Conservation (phyloP, 257 asterid species). For the Jasminum sambac region DNA sequence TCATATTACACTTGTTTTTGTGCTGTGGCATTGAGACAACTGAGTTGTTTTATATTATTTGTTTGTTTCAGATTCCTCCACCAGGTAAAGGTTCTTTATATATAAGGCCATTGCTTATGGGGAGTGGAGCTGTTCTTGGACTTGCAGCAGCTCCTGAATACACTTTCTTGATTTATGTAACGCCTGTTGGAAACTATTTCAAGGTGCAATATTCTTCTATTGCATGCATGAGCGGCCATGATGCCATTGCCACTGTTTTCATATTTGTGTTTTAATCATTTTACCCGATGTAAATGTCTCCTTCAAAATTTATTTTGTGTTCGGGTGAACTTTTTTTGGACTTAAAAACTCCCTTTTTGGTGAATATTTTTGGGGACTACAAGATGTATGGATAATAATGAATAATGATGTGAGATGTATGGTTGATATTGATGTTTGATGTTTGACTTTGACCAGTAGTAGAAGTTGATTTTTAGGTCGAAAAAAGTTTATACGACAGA, state of each 20-base stretch:
- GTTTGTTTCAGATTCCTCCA: conserved; percentile 80
- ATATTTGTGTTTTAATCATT: too few relatives aligned
- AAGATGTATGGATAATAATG: too few relatives aligned
- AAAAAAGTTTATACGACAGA: background rate
- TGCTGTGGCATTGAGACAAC: conserved; percentile 14
- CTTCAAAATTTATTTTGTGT: too few relatives aligned
- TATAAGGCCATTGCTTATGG: conserved; percentile 94
- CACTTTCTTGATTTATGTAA: conserved; percentile 84
- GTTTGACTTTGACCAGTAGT: too few relatives aligned
- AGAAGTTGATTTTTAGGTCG: too few relatives aligned
- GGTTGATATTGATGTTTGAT: too few relatives aligned
- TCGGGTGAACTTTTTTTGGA: too few relatives aligned
- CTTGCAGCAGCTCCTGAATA: conserved; percentile 99
- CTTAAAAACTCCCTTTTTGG: too few relatives aligned
- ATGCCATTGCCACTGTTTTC: background rate
- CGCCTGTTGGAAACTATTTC: conserved; percentile 95
- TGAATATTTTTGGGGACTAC: too few relatives aligned
- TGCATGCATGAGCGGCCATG: background rate
- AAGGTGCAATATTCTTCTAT: conserved; percentile 52
- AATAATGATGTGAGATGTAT: too few relatives aligned
- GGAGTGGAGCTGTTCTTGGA: conserved; percentile 96
- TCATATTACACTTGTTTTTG: conserved; percentile 10
- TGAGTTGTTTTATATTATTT: background rate
- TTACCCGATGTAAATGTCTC: too few relatives aligned
- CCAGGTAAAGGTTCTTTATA: conserved; percentile 94